Evolutionary conservation across 176 grass and related monocot genomes (phyloP).

Genomic region (Thalia dealbata): DNA sequence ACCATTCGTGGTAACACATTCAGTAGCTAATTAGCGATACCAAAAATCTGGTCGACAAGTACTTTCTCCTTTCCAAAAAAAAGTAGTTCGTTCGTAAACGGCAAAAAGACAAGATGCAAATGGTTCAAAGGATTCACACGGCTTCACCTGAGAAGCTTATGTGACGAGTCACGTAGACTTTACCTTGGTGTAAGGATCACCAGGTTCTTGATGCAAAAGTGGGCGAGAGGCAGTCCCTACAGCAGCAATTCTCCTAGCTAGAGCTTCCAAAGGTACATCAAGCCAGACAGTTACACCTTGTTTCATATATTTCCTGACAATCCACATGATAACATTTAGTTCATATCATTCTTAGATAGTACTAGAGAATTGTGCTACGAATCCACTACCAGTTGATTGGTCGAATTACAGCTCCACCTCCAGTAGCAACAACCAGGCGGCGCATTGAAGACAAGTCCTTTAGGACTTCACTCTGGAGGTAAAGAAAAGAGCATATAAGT

Average conservation of each 20-base stretch:
- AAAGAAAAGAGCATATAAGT: constrained; percentile 13
- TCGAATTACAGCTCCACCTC: constrained; percentile 89
- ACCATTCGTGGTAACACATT: not conserved
- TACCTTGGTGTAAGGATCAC: constrained; percentile 93
- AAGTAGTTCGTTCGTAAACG: not conserved
- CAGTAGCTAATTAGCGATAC: not conserved
- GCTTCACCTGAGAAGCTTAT: not conserved
- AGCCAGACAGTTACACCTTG: constrained; percentile 83
- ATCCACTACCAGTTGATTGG: constrained; percentile 80
- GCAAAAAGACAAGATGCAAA: too few species aligned
- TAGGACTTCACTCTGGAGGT: constrained; percentile 72
- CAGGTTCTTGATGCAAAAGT: constrained; percentile 84
- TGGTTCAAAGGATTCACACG: not conserved
- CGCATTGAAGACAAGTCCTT: constrained; percentile 79
- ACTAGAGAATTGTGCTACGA: not conserved
- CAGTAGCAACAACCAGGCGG: constrained; percentile 90
- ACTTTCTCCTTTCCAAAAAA: too few species aligned
- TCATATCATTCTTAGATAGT: constrained; percentile 12
- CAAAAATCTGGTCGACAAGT: too few species aligned
- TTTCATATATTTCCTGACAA: constrained; percentile 87
- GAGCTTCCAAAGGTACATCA: constrained; percentile 92
- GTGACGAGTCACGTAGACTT: constrained; percentile 9
- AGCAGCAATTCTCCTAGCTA: constrained; percentile 81
- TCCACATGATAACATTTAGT: constrained; percentile 10
- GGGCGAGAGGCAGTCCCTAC: constrained; percentile 93